Evolutionary conservation across 179 eudicot genomes (phyloP).

Genomic region (Patellifolia procumbens): DNA sequence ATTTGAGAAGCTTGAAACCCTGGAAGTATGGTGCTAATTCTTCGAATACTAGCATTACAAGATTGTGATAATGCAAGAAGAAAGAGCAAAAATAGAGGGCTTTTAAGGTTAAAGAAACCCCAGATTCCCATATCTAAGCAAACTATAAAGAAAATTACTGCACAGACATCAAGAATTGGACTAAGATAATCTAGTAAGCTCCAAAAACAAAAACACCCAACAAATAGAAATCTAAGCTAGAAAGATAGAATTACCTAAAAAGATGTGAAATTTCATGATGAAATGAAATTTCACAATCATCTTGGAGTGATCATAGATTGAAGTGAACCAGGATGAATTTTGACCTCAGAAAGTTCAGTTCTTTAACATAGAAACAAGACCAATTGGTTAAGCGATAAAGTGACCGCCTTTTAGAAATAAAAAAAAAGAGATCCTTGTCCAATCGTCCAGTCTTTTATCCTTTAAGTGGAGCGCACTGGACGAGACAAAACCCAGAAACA

Average conservation of each 20-base stretch:
- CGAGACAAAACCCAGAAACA: conserved; percentile 1
- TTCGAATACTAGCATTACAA: conserved; percentile 50
- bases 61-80: conserved; percentile 31
- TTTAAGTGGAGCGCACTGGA: too few relatives aligned
- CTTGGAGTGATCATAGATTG: neutral
- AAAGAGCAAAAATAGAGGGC: conserved; percentile 25
- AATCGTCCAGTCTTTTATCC: too few relatives aligned
- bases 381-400: too few relatives aligned
- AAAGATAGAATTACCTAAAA: neutral
- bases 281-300: neutral
- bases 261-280: too few relatives aligned
- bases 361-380: neutral
- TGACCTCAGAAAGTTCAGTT: neutral
- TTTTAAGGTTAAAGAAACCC: conserved; percentile 5
- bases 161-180: conserved; percentile 1
- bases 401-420: too few relatives aligned
- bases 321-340: neutral
- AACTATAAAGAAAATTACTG: neutral
- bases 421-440: too few relatives aligned
- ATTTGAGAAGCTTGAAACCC: conserved; percentile 52
- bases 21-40: conserved; percentile 30
- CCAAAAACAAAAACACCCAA: neutral
- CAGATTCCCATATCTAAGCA: neutral
- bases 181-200: neutral
- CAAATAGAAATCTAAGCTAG: neutral